A percentile compares a stretch with the other conserved stretches of the same genome.
Conservation (phyloP, 306 rosid species). For the Prunus fruticosa region DNA sequence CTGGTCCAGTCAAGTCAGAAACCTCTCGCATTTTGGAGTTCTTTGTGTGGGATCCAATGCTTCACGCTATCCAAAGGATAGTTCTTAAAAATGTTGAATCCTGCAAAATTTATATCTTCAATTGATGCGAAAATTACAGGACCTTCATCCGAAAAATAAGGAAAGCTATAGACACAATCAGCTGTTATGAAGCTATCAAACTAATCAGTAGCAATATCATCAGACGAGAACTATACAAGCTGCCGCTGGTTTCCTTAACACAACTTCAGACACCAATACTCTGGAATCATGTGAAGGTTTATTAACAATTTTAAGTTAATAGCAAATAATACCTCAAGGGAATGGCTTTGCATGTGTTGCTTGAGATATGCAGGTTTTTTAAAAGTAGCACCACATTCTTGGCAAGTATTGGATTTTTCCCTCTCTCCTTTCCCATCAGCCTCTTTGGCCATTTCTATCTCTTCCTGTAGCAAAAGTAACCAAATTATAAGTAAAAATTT, state of each 20-base stretch:
- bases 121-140: slow-evolving; percentile 10
- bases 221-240: background rate
- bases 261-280: background rate
- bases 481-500: background rate
- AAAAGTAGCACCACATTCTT: slow-evolving; percentile 67
- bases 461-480: slow-evolving; percentile 35
- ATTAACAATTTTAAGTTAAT: background rate
- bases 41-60: slow-evolving; percentile 95
- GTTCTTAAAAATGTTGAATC: slow-evolving; percentile 39
- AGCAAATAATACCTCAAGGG: slow-evolving; percentile 57
- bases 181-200: background rate
- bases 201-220: background rate
- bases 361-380: slow-evolving; percentile 68
- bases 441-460: slow-evolving; percentile 30
- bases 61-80: slow-evolving; percentile 54
- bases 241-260: background rate
- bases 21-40: slow-evolving; percentile 97
- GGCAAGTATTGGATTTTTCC: slow-evolving; percentile 45
- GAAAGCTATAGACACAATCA: background rate
- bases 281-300: background rate
- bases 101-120: slow-evolving; percentile 59
- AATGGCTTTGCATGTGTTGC: slow-evolving; percentile 86
- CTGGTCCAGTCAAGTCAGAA: slow-evolving; percentile 73
- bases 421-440: slow-evolving; percentile 24
- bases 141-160: background rate